Conservation (phyloP, 441 rosid genomes). For the Bruguiera hainesii region DNA sequence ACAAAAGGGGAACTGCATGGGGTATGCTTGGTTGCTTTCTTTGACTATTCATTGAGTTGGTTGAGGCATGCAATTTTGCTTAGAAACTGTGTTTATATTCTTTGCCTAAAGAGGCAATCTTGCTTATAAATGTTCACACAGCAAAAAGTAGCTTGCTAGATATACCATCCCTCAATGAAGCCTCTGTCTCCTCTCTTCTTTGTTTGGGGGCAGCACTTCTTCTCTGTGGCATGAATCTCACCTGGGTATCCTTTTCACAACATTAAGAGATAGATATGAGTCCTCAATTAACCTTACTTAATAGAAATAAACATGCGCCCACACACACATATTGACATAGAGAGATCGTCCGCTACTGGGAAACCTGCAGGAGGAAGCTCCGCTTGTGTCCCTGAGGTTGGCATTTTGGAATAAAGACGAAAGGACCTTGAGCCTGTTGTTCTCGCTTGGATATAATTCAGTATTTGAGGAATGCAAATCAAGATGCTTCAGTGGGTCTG, state of each 20-base stretch:
- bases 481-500: not conserved
- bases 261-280: constrained; percentile 8
- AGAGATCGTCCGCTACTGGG: not conserved
- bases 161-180: constrained; percentile 62
- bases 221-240: constrained; percentile 27
- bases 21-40: not conserved
- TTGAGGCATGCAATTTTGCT: no score
- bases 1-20: not conserved
- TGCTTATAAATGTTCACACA: not conserved
- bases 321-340: not conserved
- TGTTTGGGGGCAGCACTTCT: constrained; percentile 28
- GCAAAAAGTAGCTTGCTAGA: not conserved
- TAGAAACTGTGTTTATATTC: not conserved
- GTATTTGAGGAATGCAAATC: not conserved
- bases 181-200: constrained; percentile 59
- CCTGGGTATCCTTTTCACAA: constrained; percentile 34
- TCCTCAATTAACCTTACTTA: not conserved
- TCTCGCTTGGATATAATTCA: not conserved
- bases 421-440: not conserved
- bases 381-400: constrained; percentile 21
- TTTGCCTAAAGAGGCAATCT: not conserved
- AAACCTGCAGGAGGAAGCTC: constrained; percentile 45
- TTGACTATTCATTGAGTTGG: no score
- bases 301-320: not conserved
- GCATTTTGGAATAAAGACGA: constrained; percentile 24